Percentiles rank a stretch among this genome's conserved stretches.
These are phyloP conservation scores for Brettanomyces nanus DNA, from an alignment of 805 yeast species.

Conservation along the genomic window DNA sequence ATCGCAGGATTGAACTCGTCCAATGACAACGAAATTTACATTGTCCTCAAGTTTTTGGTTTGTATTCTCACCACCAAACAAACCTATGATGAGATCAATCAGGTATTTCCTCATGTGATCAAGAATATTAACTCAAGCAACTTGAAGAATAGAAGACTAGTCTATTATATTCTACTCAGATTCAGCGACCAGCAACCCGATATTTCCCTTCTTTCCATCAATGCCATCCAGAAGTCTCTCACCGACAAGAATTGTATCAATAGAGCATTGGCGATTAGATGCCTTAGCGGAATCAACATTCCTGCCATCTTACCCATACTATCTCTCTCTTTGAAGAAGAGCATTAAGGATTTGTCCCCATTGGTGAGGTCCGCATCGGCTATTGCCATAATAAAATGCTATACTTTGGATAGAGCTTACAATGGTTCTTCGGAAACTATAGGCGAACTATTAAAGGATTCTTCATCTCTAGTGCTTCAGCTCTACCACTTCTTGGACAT, in stretches of 20 bases:
- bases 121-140: constrained; percentile 72
- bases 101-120: constrained; percentile 76
- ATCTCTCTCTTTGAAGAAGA: constrained; percentile 60
- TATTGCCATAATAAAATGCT: constrained; percentile 58
- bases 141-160: constrained; percentile 62
- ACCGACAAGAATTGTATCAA: constrained; percentile 59
- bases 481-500: constrained; percentile 40
- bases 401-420: constrained; percentile 25
- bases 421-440: constrained; percentile 7
- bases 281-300: constrained; percentile 76
- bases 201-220: constrained; percentile 80
- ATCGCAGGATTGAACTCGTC: constrained; percentile 53
- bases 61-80: constrained; percentile 29
- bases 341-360: constrained; percentile 64
- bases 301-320: constrained; percentile 77
- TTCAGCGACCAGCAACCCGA: constrained; percentile 84
- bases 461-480: constrained; percentile 37
- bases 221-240: constrained; percentile 81
- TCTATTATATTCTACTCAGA: constrained; percentile 62
- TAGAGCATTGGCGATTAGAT: constrained; percentile 67
- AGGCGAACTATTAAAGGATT: constrained; percentile 15
- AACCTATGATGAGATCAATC: constrained; percentile 32
- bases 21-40: constrained; percentile 52
- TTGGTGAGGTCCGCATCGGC: constrained; percentile 76
- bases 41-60: constrained; percentile 51